Base-by-base conservation (phyloP, 2,329 filamentous ascomycete genomes). In the Neofusicoccum cordaticola region DNA sequence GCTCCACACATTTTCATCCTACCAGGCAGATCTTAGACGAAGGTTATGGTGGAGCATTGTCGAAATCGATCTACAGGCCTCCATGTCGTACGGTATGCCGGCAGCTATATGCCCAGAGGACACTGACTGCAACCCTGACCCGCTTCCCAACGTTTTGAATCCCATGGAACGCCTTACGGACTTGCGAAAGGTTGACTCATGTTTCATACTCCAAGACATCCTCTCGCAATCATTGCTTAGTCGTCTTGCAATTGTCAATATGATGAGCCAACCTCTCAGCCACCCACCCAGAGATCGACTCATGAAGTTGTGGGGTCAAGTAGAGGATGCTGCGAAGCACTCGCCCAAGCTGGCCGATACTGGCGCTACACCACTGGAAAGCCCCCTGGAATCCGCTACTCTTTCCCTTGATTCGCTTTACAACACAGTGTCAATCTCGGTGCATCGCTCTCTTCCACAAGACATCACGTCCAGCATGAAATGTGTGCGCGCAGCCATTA, bases 31-130 rank as follows among this genome's bases (percentile, higher is more conserved):
- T 64, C 78, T 81, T 71, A 76, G 78, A 13, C 75, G 79, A n/a
- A 73, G 79, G n/a, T 62, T 81, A 3, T 81, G 80, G 80, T 72
- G 74, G 17, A 80, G 78, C 0, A 74, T 81, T 6, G 64, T 81
- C 12, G 78, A 81, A 65, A 67, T 80, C 35, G 77, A 79, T 57
- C 64, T 81, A 22, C 69, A 70, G 48, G 68, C 67, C 12, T 70
- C 70, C 0, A 66, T 71, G 64, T 58, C 57, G 27, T 67, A 65
- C 9, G 68, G 68, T 1, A 69, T 71, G 67, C 57, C 57, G 1
- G 72, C 75, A 1, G 68, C 69, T 27, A 69, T 77, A 15, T 69
- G 70, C 6, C 35, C 63, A 5, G 67, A 67, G 1, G 75, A 78
- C 12, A 78, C 71, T 60, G 75, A 74, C 57, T 76, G 72, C 3